Evolutionary conservation across 2,329 filamentous ascomycete species (phyloP), one percentile per base, ranked within the genome.

Genomic region (Dactylellina cionopaga): DNA sequence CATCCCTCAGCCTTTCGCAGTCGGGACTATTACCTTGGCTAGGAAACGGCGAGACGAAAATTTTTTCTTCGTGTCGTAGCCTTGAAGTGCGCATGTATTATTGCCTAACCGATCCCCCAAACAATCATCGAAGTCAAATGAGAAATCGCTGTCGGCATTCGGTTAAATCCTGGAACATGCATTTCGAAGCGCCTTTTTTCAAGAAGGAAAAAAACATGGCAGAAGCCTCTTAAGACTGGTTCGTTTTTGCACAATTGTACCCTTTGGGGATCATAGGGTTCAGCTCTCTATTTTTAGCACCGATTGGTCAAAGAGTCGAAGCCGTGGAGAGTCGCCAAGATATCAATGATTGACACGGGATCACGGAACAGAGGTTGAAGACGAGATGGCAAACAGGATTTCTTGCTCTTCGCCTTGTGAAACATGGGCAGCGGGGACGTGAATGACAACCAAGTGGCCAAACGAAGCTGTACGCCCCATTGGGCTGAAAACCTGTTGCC

Each of bases 241-340:
- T 19, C 49, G 51, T n/a, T 41, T 69, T 70, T 70, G 56, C 56
- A 63, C 55, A 43, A 70, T 71, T 71, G 56, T 58, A 59, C 43
- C 13, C 47, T 52, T 55, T 19, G 49, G 58, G 43, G 33, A 70
- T 43, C 44, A 24, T 51, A 39, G 19, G 17, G 6, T 52, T 71
- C 66, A 71, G 66, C 66, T 59, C 35, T 49, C 66, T 71, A 71
- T 63, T 63, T 71, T 71, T 71, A 71, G 66, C 56, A 58, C 24
- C 27, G 11, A n/a, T n/a, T n/a, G n/a, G n/a, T n/a, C n/a, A n/a
- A n/a, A 25, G 5, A 37, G 33, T 33, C 19, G 37, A 56, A 41
- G 31, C 19, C 11, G 24, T 27, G 17, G 24, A 41, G 22, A 46
- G 47, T 22, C 51, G 65, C 66, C 66, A 71, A 71, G 56, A 63